Base-by-base conservation (phyloP, 1,139 yeast species). In the Blastobotrys ciferrii region DNA sequence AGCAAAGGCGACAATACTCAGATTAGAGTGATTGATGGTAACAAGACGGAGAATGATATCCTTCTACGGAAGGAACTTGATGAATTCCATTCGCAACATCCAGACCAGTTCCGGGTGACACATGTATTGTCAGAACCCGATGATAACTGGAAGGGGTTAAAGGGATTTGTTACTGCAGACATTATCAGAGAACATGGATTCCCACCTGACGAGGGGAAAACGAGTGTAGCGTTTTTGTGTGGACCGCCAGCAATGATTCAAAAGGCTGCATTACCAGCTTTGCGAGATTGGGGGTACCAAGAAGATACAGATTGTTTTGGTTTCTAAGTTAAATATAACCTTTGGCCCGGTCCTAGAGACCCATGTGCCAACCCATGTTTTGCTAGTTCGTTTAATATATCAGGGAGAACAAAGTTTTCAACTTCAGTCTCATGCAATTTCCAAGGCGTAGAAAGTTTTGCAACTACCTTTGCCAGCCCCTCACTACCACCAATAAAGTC, bases 281-380 rank as follows among this genome's bases (percentile, higher is more conserved):
- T 33, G 7, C 37, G 37, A 3, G 37, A 33, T 11, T 33, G 37
- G 37, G 37, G 37, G 6, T 33, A 33, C 14, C 19, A 33, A 33
- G 37, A 33, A 33, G 19, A 33, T 15, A 33, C n/a, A 14, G 37
- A 33, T 17, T 33, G 37, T 33, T 33, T 33, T 14, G 37, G 37
- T 6, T 35, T 37, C 32, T 20, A 23, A n/a, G 42, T 38, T 17
- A 49, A 20, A 43, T 41, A 44, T 25, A 49, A 32, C 15, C 48
- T 15, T 9, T 12, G 45, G 23, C 52, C 52, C n/a, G 52, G 52
- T 4, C 52, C 50, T 6, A 40, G 13, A 12, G 43, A 28, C 17
- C 49, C 48, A 36, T 41, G 19, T 13, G 47, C 32, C 3, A 49
- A 41, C 18, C 36, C 40, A 15, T 30, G 23, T 9, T 32, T 46